Evolutionary conservation across 1,284 basidiomycete genomes (phyloP).

Genomic region (Leccinum fuscescens): DNA sequence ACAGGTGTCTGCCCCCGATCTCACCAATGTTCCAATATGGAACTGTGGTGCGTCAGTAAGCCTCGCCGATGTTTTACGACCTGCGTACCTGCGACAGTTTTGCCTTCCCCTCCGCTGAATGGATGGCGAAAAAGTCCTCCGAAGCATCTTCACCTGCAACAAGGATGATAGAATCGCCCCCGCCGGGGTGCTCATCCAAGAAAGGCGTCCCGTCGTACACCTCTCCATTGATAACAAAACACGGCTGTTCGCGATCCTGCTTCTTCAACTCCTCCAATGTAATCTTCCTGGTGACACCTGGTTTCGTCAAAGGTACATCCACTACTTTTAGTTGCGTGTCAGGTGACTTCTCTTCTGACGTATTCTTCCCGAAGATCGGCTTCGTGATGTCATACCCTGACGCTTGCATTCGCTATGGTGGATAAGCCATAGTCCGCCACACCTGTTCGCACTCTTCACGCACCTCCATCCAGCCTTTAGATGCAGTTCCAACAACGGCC

Average conservation of each 20-base stretch:
- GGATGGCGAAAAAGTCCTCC: constrained; percentile 62
- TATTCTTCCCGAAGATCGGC: constrained; percentile 38
- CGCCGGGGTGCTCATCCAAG: constrained; percentile 63
- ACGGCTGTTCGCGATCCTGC: constrained; percentile 48
- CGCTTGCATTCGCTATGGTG: constrained; percentile 46
- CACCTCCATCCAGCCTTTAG: constrained; percentile 66
- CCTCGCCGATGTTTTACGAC: constrained; percentile 2
- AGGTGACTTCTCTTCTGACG: neutral
- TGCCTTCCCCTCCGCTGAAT: constrained; percentile 48
- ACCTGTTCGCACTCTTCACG: neutral
- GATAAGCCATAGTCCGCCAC: neutral
- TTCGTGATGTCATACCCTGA: constrained; percentile 45
- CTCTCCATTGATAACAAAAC: constrained; percentile 63
- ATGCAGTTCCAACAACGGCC: constrained; percentile 47
- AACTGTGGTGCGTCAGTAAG: constrained; percentile 29
- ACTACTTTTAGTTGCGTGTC: constrained; percentile 2
- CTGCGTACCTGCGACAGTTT: constrained; percentile 44
- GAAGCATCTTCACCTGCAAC: constrained; percentile 64
- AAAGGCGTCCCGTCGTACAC: constrained; percentile 56
- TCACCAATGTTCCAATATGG: constrained; percentile 44
- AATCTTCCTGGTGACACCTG: constrained; percentile 43
- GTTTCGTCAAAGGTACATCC: constrained; percentile 40
- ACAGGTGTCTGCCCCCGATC: neutral
- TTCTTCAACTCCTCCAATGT: constrained; percentile 45
- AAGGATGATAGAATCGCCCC: constrained; percentile 56